Conservation (phyloP, 257 asterid genomes). For the Nicotiana otophora region DNA sequence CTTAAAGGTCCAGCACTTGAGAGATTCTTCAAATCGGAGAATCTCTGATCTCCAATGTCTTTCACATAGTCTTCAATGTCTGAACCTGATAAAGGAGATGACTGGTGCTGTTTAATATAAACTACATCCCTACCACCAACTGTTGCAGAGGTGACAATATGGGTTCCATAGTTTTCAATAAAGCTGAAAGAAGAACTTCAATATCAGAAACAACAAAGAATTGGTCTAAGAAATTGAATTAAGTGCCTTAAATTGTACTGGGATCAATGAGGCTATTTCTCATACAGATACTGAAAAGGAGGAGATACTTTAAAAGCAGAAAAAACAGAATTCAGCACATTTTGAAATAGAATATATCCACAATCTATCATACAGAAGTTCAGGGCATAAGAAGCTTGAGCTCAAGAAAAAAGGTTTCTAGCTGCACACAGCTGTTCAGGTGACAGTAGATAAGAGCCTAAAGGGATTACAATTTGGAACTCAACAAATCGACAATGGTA, state of each 20-base stretch:
- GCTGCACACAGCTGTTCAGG: neutral
- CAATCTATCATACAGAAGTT: neutral
- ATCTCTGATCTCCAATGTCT: constrained; percentile 90
- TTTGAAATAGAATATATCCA: neutral
- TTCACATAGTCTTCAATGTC: constrained; percentile 84
- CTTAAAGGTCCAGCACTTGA: constrained; percentile 67
- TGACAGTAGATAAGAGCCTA: neutral
- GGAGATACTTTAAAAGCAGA: neutral
- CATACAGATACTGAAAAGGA: neutral
- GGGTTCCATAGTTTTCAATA: constrained; percentile 95
- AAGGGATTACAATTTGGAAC: neutral
- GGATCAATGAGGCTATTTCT: neutral
- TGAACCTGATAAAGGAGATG: constrained; percentile 67
- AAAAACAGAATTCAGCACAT: neutral
- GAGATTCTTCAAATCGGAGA: constrained; percentile 67
- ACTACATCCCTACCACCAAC: constrained; percentile 95
- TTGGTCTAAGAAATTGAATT: neutral
- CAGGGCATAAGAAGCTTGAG: neutral
- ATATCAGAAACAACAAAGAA: constrained; percentile 15
- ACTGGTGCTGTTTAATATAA: constrained; percentile 81
- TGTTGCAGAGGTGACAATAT: constrained; percentile 89
- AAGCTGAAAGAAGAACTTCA: constrained; percentile 56
- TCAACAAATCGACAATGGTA: neutral
- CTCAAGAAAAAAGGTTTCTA: neutral
- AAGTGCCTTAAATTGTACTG: neutral